Base-by-base conservation (phyloP, 331 rosid species). In the Pyracantha coccinea region DNA sequence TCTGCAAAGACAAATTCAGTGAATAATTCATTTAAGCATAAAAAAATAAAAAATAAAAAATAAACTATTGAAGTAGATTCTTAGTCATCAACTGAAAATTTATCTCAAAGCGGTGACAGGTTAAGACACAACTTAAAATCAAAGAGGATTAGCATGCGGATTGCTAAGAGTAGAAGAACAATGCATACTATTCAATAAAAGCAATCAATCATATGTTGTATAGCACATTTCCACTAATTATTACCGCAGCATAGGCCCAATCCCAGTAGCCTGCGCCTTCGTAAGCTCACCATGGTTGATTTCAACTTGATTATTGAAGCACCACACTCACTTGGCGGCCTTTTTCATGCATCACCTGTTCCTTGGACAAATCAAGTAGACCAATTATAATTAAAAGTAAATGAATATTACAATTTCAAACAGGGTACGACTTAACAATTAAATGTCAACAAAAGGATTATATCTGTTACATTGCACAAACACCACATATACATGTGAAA, bases 261-360 rank as follows among this genome's bases (percentile, higher is more conserved):
- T 76, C 96, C 96, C 89, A 92, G 78, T 65, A 94, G 96, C 83
- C 92, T 92, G 78, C 97, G 96, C 84, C 97, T 92, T 85, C 99
- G 88, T 86, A 94, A 86, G 88, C 99, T 94, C 81, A 94, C 99
- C 97, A 94, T 92, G 61, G 41, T 81, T 85, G 75, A 52, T 31
- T 78, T 29, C 50, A 68, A 55, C 38, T 41, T 75, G 82, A 73
- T 66, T 83, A 78, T 65, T 74, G 75, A 69, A 75, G 69, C 78
- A 70, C 62, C 44, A 57, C n/a, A 59, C 25, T 76, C 73, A 65
- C 78, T 67, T 38, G 44, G 31, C 24, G 17, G 21, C 78, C 68
- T 50, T 81, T 66, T 44, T 65, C 82, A 19, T 1, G 63, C 68
- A 78, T 55, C 79, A 65, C 71, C 41, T 5, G 52, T 45, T 71